Conservation (phyloP, 1,139 yeast species). For the Suhomyces panamericanus region DNA sequence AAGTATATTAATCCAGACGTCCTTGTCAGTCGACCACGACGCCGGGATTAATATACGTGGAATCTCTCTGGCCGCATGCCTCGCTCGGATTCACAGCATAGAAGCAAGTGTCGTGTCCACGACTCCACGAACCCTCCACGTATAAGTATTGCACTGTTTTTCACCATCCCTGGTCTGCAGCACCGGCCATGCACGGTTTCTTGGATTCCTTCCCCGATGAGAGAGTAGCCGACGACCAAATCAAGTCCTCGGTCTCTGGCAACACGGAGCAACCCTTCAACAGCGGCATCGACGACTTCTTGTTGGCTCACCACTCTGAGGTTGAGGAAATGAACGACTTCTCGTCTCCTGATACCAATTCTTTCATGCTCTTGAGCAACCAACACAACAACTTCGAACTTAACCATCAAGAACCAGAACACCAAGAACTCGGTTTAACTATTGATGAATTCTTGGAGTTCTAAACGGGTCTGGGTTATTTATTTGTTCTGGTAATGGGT, state of each 20-base stretch:
- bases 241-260: slow-evolving; percentile 7
- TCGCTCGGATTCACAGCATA: slow-evolving; percentile 34
- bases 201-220: slow-evolving; percentile 18
- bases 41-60: slow-evolving; percentile 31
- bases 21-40: slow-evolving; percentile 18
- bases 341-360: slow-evolving; percentile 10
- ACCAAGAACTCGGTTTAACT: slow-evolving; percentile 20
- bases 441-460: slow-evolving; percentile 33
- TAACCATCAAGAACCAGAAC: slow-evolving; percentile 8
- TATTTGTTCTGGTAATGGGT: slow-evolving; percentile 14
- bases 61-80: slow-evolving; percentile 6
- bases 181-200: slow-evolving; percentile 40
- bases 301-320: slow-evolving; percentile 17
- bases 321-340: slow-evolving; percentile 17
- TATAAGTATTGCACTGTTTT: slow-evolving; percentile 3
- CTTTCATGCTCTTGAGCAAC: slow-evolving; percentile 9
- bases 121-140: slow-evolving; percentile 2
- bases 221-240: slow-evolving; percentile 1
- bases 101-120: slow-evolving; percentile 30
- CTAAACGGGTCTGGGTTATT: slow-evolving; percentile 12
- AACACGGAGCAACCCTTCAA: slow-evolving; percentile 3
- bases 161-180: slow-evolving; percentile 37
- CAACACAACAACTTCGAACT: slow-evolving; percentile 6
- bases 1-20: slow-evolving; percentile 27
- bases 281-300: slow-evolving; percentile 18